phyloP scores from a whole-genome alignment of 2,329 filamentous ascomycete species.

The Talaromyces sp. region DNA sequence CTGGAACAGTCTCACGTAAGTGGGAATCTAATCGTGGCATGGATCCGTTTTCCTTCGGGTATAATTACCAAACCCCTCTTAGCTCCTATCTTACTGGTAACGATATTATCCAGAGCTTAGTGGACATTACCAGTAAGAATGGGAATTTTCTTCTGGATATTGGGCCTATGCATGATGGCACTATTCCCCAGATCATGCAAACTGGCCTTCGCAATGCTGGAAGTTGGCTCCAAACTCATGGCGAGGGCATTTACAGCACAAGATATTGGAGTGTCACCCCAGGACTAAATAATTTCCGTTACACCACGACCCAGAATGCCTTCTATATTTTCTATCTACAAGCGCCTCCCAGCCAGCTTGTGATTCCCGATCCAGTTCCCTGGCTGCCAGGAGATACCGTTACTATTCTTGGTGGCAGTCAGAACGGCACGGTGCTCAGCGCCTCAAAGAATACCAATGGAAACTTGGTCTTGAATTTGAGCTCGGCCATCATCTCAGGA shows the following conservation, averaged over 20 bases:
- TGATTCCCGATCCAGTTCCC: neutral
- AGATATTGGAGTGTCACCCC: slow-evolving; percentile 44
- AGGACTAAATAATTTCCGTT: neutral
- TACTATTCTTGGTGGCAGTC: neutral
- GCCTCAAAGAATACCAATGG: too few relatives aligned
- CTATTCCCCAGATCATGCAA: slow-evolving; percentile 46
- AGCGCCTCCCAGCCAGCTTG: neutral
- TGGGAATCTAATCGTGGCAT: slow-evolving; percentile 61
- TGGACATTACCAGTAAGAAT: slow-evolving; percentile 56
- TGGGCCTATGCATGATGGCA: slow-evolving; percentile 54
- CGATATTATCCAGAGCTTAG: slow-evolving; percentile 47
- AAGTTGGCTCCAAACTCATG: slow-evolving; percentile 51
- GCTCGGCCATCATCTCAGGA: too few relatives aligned
- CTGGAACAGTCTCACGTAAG: slow-evolving; percentile 51
- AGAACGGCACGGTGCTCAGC: neutral
- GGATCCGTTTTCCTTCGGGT: slow-evolving; percentile 60
- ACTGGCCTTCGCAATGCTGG: slow-evolving; percentile 52
- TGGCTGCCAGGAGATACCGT: neutral
- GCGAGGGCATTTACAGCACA: slow-evolving; percentile 55
- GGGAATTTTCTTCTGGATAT: slow-evolving; percentile 58
- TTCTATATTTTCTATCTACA: neutral
- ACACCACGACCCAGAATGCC: neutral
- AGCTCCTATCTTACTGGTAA: slow-evolving; percentile 53
- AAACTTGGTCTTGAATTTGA: too few relatives aligned
- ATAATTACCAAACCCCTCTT: slow-evolving; percentile 54